Conservation (phyloP, 306 rosid species). For the peach (Prunus persica) region Prunus_persica_NCBIv2 NC_034011.1:25384001-25384500, state of each 20-base stretch:
- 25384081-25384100: background rate
- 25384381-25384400: conserved; percentile 11
- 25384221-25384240: background rate
- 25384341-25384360: background rate
- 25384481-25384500: conserved; percentile 35
- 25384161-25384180: background rate
- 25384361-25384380: conserved; percentile 9
- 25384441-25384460: conserved; percentile 27
- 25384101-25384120: background rate
- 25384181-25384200: background rate
- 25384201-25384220: background rate
- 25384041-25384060: too few species aligned
- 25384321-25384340: background rate
- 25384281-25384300: background rate
- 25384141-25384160: background rate
- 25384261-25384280: background rate
- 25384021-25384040: too few species aligned
- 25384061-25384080: background rate
- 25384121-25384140: background rate
- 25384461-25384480: conserved; percentile 31
- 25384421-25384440: conserved; percentile 26
- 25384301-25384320: background rate
- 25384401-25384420: conserved; percentile 2
- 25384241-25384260: background rate
- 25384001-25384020: background rate